Percentiles rank a stretch among this genome's conserved stretches.
phyloP scores from a whole-genome alignment of 2,329 filamentous ascomycete genomes.

The Fusarium compactum region DNA sequence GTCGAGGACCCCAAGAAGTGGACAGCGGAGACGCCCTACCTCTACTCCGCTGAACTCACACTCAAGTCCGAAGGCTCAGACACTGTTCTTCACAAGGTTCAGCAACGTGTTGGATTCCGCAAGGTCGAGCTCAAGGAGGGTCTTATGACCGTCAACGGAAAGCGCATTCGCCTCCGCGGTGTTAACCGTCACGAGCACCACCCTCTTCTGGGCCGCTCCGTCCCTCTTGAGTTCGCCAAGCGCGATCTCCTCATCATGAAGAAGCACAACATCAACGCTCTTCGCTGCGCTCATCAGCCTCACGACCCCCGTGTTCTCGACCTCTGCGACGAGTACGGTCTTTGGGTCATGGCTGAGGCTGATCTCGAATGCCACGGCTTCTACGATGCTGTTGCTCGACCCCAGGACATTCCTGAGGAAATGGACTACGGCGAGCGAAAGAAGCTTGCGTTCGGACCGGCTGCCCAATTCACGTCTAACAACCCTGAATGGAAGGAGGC shows the following conservation, averaged over 20 bases:
- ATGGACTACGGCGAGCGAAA: slow-evolving; percentile 72
- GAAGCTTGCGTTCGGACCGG: slow-evolving; percentile 64
- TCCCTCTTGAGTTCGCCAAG: slow-evolving; percentile 71
- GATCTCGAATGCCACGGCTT: slow-evolving; percentile 68
- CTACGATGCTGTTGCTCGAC: slow-evolving; percentile 62
- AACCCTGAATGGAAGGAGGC: slow-evolving; percentile 71
- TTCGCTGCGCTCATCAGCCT: slow-evolving; percentile 76
- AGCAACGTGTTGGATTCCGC: slow-evolving; percentile 72
- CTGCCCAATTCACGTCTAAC: slow-evolving; percentile 70
- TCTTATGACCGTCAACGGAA: slow-evolving; percentile 73
- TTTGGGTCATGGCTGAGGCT: slow-evolving; percentile 69
- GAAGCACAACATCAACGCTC: slow-evolving; percentile 75
- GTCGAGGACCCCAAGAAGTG: slow-evolving; percentile 70
- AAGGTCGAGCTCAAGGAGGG: slow-evolving; percentile 72
- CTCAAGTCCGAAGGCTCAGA: slow-evolving; percentile 55
- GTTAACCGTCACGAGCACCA: slow-evolving; percentile 77
- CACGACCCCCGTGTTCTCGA: slow-evolving; percentile 71
- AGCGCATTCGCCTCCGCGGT: slow-evolving; percentile 70
- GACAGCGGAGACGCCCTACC: slow-evolving; percentile 74
- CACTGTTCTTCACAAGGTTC: slow-evolving; percentile 56
- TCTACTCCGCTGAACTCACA: slow-evolving; percentile 70
- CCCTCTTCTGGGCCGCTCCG: slow-evolving; percentile 70
- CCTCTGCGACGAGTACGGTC: slow-evolving; percentile 73
- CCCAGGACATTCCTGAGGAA: slow-evolving; percentile 64
- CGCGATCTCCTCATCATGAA: slow-evolving; percentile 76